A percentile compares a stretch with the other conserved stretches of the same genome.
These are phyloP conservation scores for Endocarpon pusillum DNA, from an alignment of 495 filamentous ascomycete genomes.

Conservation along the genomic window DNA sequence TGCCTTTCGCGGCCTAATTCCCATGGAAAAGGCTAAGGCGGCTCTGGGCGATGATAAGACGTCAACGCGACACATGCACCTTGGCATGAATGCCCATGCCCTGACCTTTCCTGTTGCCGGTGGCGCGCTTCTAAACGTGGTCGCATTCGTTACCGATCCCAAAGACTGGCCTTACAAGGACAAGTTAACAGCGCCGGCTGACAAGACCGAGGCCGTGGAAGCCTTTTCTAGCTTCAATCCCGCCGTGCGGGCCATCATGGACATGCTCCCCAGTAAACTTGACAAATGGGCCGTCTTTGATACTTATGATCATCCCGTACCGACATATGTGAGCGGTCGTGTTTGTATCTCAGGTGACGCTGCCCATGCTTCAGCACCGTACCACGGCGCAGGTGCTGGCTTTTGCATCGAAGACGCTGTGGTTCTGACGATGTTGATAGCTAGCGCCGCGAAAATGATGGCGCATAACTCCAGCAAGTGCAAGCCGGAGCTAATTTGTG, in stretches of 20 bases:
- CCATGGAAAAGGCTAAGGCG: slow-evolving; percentile 23
- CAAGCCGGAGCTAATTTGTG: too few relatives aligned
- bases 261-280: slow-evolving; percentile 25
- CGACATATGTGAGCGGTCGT: slow-evolving; percentile 19
- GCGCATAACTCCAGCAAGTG: neutral
- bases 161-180: slow-evolving; percentile 20
- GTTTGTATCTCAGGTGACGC: slow-evolving; percentile 33
- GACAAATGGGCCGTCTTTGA: slow-evolving; percentile 43
- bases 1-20: slow-evolving; percentile 35
- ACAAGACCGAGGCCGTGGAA: slow-evolving; percentile 13
- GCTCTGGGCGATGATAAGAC: slow-evolving; percentile 26
- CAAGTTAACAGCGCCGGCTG: slow-evolving; percentile 11
- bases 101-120: slow-evolving; percentile 27
- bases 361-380: slow-evolving; percentile 25
- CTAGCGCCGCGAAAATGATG: slow-evolving; percentile 9
- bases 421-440: slow-evolving; percentile 25
- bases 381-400: slow-evolving; percentile 37
- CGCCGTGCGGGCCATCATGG: slow-evolving; percentile 19
- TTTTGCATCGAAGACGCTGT: slow-evolving; percentile 38
- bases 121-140: slow-evolving; percentile 27
- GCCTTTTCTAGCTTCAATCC: slow-evolving; percentile 23
- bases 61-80: slow-evolving; percentile 23
- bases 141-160: slow-evolving; percentile 25
- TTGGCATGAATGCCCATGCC: slow-evolving; percentile 27
- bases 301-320: slow-evolving; percentile 24